Evolutionary conservation across 257 asterid species (phyloP).

Genomic region (Avicennia marina): DNA sequence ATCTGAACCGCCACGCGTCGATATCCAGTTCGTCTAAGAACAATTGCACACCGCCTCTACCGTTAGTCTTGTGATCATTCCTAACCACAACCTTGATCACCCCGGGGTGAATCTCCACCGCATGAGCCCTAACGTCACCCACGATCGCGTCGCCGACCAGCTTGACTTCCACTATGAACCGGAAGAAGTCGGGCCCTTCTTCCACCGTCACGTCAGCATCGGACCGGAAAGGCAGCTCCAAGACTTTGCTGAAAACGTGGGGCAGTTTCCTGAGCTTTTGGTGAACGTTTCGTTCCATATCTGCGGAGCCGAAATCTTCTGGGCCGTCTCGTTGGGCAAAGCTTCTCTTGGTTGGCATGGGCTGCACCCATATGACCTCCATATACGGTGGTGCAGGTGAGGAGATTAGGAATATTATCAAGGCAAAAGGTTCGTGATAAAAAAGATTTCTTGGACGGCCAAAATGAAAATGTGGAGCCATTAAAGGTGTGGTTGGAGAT

Average conservation of each 20-base stretch:
- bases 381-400: conserved; percentile 15
- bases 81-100: conserved; percentile 62
- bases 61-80: conserved; percentile 14
- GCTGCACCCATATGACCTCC: conserved; percentile 26
- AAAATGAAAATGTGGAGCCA: conserved; percentile 23
- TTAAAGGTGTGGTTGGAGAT: conserved; percentile 24
- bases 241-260: conserved; percentile 63
- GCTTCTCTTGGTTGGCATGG: conserved; percentile 22
- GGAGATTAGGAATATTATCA: conserved; percentile 25
- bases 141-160: neutral
- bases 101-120: conserved; percentile 69
- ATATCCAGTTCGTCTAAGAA: conserved; percentile 42
- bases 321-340: conserved; percentile 8
- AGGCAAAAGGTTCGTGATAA: conserved; percentile 19
- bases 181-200: conserved; percentile 46
- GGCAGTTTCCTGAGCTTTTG: conserved; percentile 62
- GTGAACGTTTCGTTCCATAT: conserved; percentile 26
- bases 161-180: conserved; percentile 35
- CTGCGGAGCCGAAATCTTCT: neutral
- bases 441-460: conserved; percentile 25
- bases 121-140: conserved; percentile 37
- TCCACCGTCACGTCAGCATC: conserved; percentile 62
- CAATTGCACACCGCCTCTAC: conserved; percentile 24
- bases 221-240: conserved; percentile 57
- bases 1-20: conserved; percentile 57